Evolutionary conservation across 805 yeast genomes (phyloP), one percentile per base, ranked within the genome.

Genomic region (Metschnikowia anglica): DNA sequence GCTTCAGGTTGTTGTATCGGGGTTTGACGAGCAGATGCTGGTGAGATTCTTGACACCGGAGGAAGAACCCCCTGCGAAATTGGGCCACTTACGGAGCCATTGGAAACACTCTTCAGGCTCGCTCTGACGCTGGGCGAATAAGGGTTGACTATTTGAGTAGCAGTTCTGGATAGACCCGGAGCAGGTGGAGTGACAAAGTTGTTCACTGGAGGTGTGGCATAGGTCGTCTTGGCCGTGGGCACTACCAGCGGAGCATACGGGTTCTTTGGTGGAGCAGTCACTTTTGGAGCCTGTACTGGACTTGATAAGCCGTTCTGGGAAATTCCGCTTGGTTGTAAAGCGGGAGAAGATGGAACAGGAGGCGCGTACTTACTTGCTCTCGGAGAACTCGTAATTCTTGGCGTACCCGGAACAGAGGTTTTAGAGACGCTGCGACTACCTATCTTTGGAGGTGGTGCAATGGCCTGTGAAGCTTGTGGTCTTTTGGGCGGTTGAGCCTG

Each of bases 151-250:
- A 39, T 37, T 19, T 38, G 51, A 13, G 41, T 21, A 5, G 51
- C 30, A 3, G 36, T 10, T 29, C 34, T 25, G 13, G 43, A 16
- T 13, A 37, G 34, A 12, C 35, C 34, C 19, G 41, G 32, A 11
- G 51, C 37, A 12, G 46, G 48, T 21, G 59, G 51, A 2, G 52
- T 39, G 27, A 44, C 46, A 25, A 44, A 47, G 25, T 51, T 45
- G 17, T 51, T 52, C 23, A 54, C 32, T 16, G 63, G 56, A 13
- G 68, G 58, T 37, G 72, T 62, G 13, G 70, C 65, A 46, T 71
- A 63, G 5, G 68, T 59, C 41, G 57, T 62, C 39, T 56, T 46
- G 16, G 65, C 46, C 1, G 54, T 34, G 0, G 50, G 37, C 7
- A 53, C 34, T 10, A 37, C 47, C 18, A 47, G 35, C 16, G 64